Evolutionary conservation across 202 grass and related monocot species (phyloP), one percentile per base, ranked within the genome.

Genomic region (Bolboschoenoplectus hybrid): DNA sequence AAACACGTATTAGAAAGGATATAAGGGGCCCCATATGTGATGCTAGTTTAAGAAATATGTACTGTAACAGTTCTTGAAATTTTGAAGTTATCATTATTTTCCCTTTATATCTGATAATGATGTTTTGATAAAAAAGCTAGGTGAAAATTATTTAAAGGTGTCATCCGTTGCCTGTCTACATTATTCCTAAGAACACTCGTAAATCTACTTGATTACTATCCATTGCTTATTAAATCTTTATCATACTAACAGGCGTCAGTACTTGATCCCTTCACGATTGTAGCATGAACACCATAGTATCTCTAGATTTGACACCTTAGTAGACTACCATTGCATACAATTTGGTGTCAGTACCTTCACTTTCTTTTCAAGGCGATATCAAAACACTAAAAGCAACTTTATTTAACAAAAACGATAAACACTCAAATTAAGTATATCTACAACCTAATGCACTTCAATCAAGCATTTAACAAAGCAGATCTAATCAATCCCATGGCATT

Each of bases 401-500:
- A 57, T 41, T 11, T n/a, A 60, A 72, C 34, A 41, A 79, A 60
- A 79, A 60, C 75, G 41, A 46, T 43, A 41, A 76, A 76, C 72
- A 72, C 17, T 74, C 35, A 5, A 35, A 39, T 38, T n/a, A 69
- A 7, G 38, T 44, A 55, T 41, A 40, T 67, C 10, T 65, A 47
- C 61, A 83, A 40, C 80, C 38, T 67, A 67, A 5, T 67, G 47
- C 44, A 8, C 13, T 39, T 69, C 36, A 35, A 90, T 85, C 86
- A 93, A 49, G 85, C 57, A 83, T 88, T 80, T 0, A 85, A 52
- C n/a, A 96, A 86, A 85, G 91, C 82, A 38, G 89, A 91, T 85
- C 85, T 86, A 77, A 98, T 88, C 63, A 94, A 67, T 9, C 41
- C 74, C 67, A 86, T 92, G 51, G 90, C 86, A 56, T 88, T 89